A percentile compares a stretch with the other conserved stretches of the same genome.
These are phyloP conservation scores for Trifolium subterraneum DNA, from an alignment of 306 rosid genomes.

Conservation along the genomic window DNA sequence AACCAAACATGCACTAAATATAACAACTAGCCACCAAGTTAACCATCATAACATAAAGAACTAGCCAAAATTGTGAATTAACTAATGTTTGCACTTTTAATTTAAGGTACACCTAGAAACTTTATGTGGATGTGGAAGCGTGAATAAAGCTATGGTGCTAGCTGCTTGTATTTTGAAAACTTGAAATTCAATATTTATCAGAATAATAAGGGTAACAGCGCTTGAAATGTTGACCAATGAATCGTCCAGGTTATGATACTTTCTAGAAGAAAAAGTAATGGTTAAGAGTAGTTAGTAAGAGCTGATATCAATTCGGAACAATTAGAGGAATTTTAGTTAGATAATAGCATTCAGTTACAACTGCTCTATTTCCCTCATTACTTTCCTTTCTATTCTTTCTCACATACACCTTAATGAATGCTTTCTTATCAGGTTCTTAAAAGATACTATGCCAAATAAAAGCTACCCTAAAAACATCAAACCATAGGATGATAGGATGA, in stretches of 20 bases:
- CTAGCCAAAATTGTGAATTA: slow-evolving; percentile 2
- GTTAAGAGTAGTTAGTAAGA: too few species aligned
- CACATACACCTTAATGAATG: not conserved
- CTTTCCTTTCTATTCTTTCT: not conserved
- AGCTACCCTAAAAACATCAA: not conserved
- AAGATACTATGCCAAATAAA: not conserved
- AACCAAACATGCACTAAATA: not conserved
- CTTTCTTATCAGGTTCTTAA: not conserved
- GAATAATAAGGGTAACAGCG: not conserved
- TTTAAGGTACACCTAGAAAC: not conserved
- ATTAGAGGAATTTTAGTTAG: too few species aligned
- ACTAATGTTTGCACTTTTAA: not conserved
- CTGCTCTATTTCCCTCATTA: not conserved
- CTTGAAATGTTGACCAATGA: too few species aligned
- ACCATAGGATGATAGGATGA: not conserved
- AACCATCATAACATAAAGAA: not conserved
- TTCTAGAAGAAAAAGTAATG: not conserved
- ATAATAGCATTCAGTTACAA: not conserved
- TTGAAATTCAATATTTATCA: not conserved
- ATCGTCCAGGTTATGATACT: too few species aligned
- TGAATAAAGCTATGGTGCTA: not conserved
- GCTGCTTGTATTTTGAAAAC: not conserved
- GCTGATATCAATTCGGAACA: too few species aligned
- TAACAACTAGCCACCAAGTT: too few species aligned
- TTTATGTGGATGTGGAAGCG: not conserved